These are phyloP conservation scores for Tritrichomonas musculus DNA, from an alignment of 208 protist genomes.

Conservation along the genomic window DNA sequence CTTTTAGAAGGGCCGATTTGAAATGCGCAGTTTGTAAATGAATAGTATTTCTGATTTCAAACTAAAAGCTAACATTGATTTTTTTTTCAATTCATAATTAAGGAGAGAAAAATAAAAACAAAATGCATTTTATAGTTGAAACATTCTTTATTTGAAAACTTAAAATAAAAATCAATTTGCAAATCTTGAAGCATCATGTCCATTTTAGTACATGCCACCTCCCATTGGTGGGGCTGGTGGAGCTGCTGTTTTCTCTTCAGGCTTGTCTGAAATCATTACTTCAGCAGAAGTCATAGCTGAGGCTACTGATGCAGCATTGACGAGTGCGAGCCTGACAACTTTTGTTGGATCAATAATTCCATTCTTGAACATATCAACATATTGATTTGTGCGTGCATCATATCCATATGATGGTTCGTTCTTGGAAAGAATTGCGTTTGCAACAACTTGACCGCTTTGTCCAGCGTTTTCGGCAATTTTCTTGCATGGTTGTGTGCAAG, in stretches of 20 bases:
- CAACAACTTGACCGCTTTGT: constrained; percentile 87
- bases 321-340: constrained; percentile 84
- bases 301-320: constrained; percentile 84
- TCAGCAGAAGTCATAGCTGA: constrained; percentile 96
- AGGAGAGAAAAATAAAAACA: too few species aligned
- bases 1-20: too few species aligned
- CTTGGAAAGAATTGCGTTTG: constrained; percentile 79
- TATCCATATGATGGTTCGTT: constrained; percentile 71
- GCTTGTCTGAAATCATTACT: constrained; percentile 70
- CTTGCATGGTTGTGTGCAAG: constrained; percentile 57
- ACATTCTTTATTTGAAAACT: too few species aligned
- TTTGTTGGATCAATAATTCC: constrained; percentile 99
- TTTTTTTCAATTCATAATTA: too few species aligned
- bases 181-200: too few species aligned
- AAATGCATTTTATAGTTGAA: too few species aligned
- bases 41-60: too few species aligned
- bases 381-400: constrained; percentile 60
- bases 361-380: constrained; percentile 90
- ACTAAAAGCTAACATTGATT: too few species aligned
- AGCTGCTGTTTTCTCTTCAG: constrained; percentile 45
- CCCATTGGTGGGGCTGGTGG: constrained; percentile 38
- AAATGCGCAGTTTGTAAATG: too few species aligned
- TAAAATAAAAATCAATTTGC: too few species aligned
- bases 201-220: constrained; percentile 37
- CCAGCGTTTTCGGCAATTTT: constrained; percentile 90